A percentile compares a stretch with the other conserved stretches of the same genome.
phyloP scores from a whole-genome alignment of 352 stramenopile species.

The Peronospora farinosa region DNA sequence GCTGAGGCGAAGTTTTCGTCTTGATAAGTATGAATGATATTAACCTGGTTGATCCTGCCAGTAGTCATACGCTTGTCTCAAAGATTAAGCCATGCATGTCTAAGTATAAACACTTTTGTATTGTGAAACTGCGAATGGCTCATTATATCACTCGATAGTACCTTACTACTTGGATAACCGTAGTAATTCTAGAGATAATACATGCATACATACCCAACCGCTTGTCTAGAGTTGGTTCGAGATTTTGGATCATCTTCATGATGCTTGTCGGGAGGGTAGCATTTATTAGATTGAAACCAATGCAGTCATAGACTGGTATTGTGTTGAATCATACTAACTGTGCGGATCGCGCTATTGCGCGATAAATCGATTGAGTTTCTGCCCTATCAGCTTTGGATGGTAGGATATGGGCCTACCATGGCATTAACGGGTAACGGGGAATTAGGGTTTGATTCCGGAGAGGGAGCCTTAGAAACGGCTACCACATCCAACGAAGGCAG shows the following conservation, averaged over 20 bases:
- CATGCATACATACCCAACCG: too few relatives aligned
- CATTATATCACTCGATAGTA: slow-evolving; percentile 5
- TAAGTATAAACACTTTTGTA: slow-evolving; percentile 23
- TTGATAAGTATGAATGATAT: too few relatives aligned
- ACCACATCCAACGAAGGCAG: slow-evolving; percentile 67
- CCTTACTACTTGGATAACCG: too few relatives aligned
- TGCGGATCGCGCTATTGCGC: slow-evolving; percentile 34
- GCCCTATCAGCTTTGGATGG: slow-evolving; percentile 87
- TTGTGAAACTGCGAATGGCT: slow-evolving; percentile 22
- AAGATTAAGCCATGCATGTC: slow-evolving; percentile 43
- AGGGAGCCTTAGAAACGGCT: slow-evolving; percentile 68
- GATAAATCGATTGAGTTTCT: slow-evolving; percentile 88
- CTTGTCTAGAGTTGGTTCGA: too few relatives aligned
- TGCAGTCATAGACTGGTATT: slow-evolving; percentile 21
- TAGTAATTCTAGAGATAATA: too few relatives aligned
- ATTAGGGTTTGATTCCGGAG: slow-evolving; percentile 85
- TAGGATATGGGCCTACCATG: slow-evolving; percentile 89
- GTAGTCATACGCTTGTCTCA: slow-evolving; percentile 88
- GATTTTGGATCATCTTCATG: too few relatives aligned
- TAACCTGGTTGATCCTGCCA: slow-evolving; percentile 77
- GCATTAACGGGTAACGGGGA: slow-evolving; percentile 88
- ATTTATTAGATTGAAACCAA: slow-evolving; percentile 27
- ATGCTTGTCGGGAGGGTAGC: slow-evolving; percentile 10
- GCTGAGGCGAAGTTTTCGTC: too few relatives aligned
- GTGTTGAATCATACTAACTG: slow-evolving; percentile 23